Conservation (phyloP, 2,329 filamentous ascomycete genomes). For the Verticillium isaacii region DNA sequence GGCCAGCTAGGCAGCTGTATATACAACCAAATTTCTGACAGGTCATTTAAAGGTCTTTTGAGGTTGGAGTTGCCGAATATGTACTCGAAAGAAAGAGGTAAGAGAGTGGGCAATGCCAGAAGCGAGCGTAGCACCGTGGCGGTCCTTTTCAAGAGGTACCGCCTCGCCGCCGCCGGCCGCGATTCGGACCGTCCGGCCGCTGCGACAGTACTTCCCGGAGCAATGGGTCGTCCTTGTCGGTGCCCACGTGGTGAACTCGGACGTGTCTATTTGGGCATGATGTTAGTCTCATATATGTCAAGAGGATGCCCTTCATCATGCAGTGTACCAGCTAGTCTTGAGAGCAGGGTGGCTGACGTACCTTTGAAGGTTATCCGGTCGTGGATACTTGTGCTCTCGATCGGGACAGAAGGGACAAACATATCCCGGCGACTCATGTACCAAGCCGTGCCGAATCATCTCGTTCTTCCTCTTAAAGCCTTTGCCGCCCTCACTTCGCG, state of each 20-base stretch:
- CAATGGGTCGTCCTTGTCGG: constrained; percentile 77
- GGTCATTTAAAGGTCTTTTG: background rate
- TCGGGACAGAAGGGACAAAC: constrained; percentile 95
- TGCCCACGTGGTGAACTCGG: constrained; percentile 84
- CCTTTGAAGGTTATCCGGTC: constrained; percentile 94
- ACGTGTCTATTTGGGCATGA: constrained; percentile 63
- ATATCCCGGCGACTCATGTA: constrained; percentile 92
- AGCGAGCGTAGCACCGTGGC: background rate
- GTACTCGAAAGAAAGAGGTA: background rate
- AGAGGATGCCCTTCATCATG: background rate
- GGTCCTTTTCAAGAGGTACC: constrained; percentile 19
- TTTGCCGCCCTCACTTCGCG: constrained; percentile 59
- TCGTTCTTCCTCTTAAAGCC: constrained; percentile 71
- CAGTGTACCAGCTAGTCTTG: background rate
- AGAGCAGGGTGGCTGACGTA: constrained; percentile 36
- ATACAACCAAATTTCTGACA: background rate
- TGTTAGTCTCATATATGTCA: background rate
- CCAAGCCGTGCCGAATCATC: constrained; percentile 74
- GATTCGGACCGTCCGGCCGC: constrained; percentile 75
- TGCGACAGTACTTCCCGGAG: constrained; percentile 83
- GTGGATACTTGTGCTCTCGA: constrained; percentile 87
- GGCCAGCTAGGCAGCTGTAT: background rate
- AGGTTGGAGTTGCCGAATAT: background rate
- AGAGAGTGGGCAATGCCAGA: background rate
- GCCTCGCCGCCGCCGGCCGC: constrained; percentile 70